A percentile compares a stretch with the other conserved stretches of the same genome.
phyloP scores from a whole-genome alignment of 164 flowering plant species.

The Vitis cinerea region DNA sequence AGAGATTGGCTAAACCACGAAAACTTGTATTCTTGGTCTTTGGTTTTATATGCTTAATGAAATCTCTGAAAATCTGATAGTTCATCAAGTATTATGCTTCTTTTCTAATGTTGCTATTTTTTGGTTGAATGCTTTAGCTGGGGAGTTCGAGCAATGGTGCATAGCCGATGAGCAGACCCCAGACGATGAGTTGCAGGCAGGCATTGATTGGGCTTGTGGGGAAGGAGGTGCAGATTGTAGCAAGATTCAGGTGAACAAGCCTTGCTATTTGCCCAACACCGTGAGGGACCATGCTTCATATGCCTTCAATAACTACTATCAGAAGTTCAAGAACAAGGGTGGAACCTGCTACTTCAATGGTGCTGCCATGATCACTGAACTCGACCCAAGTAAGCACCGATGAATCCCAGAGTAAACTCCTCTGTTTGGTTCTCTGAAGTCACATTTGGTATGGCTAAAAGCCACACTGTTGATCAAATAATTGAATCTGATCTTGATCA shows the following conservation, averaged over 20 bases:
- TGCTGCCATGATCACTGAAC: constrained; percentile 65
- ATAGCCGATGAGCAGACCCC: constrained; percentile 76
- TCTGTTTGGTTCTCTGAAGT: too few species aligned
- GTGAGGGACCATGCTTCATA: constrained; percentile 71
- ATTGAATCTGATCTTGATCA: neutral
- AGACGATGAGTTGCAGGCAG: constrained; percentile 50
- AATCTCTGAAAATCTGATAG: neutral
- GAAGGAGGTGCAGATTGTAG: constrained; percentile 70
- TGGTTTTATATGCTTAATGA: neutral
- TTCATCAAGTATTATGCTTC: neutral
- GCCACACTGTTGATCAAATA: too few species aligned
- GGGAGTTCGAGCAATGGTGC: constrained; percentile 70
- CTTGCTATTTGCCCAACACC: constrained; percentile 55
- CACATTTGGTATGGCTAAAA: too few species aligned
- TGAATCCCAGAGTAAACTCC: too few species aligned
- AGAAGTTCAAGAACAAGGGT: constrained; percentile 65
- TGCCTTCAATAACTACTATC: constrained; percentile 82
- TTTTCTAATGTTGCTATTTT: neutral
- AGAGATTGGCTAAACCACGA: too few species aligned
- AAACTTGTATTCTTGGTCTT: neutral
- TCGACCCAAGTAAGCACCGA: constrained; percentile 67
- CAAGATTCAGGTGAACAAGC: constrained; percentile 40
- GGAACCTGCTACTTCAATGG: constrained; percentile 73
- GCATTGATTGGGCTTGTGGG: constrained; percentile 78
- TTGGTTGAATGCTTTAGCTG: constrained; percentile 30